Evolutionary conservation across 306 rosid species (phyloP).

Genomic region (Rosa chinensis): DNA sequence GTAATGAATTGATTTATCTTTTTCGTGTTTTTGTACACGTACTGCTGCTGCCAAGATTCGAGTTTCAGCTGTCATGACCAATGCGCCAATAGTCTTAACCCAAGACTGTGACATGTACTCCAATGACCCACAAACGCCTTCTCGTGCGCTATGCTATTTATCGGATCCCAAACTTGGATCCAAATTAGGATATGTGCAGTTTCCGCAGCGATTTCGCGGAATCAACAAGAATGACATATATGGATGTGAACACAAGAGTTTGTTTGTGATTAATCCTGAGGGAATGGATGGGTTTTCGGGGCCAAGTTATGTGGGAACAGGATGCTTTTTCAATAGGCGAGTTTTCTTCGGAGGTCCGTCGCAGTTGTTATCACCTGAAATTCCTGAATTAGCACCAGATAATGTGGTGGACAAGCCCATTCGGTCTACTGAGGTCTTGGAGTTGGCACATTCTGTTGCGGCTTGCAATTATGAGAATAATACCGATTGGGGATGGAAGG

Average conservation of each 20-base stretch:
- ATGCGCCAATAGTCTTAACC: slow-evolving; percentile 42
- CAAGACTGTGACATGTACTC: slow-evolving; percentile 46
- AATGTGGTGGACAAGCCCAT: slow-evolving; percentile 28
- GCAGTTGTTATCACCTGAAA: slow-evolving; percentile 8
- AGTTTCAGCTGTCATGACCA: slow-evolving; percentile 44
- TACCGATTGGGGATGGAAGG: slow-evolving; percentile 48
- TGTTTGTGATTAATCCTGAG: slow-evolving; percentile 2
- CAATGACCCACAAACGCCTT: slow-evolving; percentile 39
- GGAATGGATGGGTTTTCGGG: slow-evolving; percentile 44
- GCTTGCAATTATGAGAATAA: slow-evolving; percentile 32
- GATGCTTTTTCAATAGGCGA: slow-evolving; percentile 38
- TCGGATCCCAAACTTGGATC: slow-evolving; percentile 13
- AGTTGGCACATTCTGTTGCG: slow-evolving; percentile 31
- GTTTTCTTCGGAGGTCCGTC: slow-evolving; percentile 43
- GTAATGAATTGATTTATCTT: background rate
- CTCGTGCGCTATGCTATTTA: slow-evolving; percentile 34
- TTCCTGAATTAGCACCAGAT: slow-evolving; percentile 22
- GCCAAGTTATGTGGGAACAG: slow-evolving; percentile 30
- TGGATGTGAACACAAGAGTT: background rate
- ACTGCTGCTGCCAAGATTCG: slow-evolving; percentile 33
- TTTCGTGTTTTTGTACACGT: background rate
- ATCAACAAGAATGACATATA: slow-evolving; percentile 35
- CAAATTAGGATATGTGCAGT: slow-evolving; percentile 29
- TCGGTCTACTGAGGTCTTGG: slow-evolving; percentile 8
- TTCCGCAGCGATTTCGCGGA: slow-evolving; percentile 38